phyloP scores from a whole-genome alignment of 1,139 yeast species.

The Candida tropicalis region DNA sequence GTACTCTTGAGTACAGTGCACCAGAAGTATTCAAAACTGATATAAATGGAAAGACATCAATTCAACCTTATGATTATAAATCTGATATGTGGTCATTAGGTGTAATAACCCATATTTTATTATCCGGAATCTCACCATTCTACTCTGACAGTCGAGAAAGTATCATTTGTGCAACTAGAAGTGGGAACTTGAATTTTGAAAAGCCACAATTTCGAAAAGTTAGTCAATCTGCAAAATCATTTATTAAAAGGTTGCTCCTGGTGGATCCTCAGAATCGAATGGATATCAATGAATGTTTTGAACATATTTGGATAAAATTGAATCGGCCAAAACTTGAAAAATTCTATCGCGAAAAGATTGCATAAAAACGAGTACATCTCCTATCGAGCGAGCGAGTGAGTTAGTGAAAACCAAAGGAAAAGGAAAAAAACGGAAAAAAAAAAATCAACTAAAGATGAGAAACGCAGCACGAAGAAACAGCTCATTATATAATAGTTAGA shows the following conservation, averaged over 20 bases:
- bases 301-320: conserved; percentile 49
- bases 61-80: conserved; percentile 49
- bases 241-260: conserved; percentile 42
- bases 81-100: conserved; percentile 76
- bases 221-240: conserved; percentile 43
- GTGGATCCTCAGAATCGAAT: conserved; percentile 41
- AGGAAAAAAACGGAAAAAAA: not conserved
- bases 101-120: conserved; percentile 55
- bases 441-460: not conserved
- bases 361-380: not conserved
- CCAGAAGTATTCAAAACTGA: conserved; percentile 46
- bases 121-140: conserved; percentile 65
- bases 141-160: conserved; percentile 41
- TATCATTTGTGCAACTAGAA: conserved; percentile 41
- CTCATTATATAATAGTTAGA: too few species aligned
- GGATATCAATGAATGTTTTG: conserved; percentile 27
- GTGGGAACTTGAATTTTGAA: conserved; percentile 44
- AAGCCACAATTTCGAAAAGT: conserved; percentile 42
- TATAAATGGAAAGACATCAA: conserved; percentile 2
- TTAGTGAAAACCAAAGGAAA: too few species aligned
- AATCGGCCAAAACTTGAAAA: conserved; percentile 18
- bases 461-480: too few species aligned
- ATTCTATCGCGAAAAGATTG: conserved; percentile 18
- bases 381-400: too few species aligned
- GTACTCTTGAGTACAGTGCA: conserved; percentile 70